These are phyloP conservation scores for Cryptosporidium muris DNA, from an alignment of 169 alveolate species.

Conservation along the genomic window DNA sequence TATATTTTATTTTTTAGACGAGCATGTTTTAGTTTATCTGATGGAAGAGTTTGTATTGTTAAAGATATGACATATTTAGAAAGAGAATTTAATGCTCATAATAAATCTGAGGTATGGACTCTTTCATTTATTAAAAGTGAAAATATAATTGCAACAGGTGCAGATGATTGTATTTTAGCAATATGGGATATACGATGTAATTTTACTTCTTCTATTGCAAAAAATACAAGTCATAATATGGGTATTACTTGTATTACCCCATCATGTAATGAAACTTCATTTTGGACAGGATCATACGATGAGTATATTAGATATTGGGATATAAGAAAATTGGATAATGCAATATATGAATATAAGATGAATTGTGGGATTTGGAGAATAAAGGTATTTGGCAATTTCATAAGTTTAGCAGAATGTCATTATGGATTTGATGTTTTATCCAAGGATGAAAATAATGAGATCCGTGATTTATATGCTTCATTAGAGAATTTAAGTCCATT, in stretches of 20 bases:
- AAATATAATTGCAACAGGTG: constrained; percentile 54
- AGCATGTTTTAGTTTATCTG: constrained; percentile 63
- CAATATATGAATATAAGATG: constrained; percentile 17
- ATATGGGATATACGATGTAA: constrained; percentile 44
- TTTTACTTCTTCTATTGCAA: background rate
- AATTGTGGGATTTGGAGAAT: constrained; percentile 65
- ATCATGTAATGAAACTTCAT: background rate
- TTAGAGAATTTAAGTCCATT: background rate
- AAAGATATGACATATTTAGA: constrained; percentile 19
- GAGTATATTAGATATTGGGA: constrained; percentile 55
- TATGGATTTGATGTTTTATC: constrained; percentile 23
- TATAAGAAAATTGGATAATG: constrained; percentile 1
- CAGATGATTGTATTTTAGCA: constrained; percentile 44
- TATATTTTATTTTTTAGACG: background rate
- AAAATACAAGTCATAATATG: constrained; percentile 48
- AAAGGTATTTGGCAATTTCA: constrained; percentile 7
- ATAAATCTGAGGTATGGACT: constrained; percentile 65
- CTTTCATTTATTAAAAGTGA: constrained; percentile 46
- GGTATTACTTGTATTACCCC: constrained; percentile 62
- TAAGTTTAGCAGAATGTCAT: constrained; percentile 53
- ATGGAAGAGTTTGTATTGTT: constrained; percentile 58
- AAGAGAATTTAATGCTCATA: constrained; percentile 43
- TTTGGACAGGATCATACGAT: constrained; percentile 66
- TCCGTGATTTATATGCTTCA: background rate
- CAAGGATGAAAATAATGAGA: background rate